Evolutionary conservation across 176 grass and related monocot genomes (phyloP).

Genomic region (Canna indica): DNA sequence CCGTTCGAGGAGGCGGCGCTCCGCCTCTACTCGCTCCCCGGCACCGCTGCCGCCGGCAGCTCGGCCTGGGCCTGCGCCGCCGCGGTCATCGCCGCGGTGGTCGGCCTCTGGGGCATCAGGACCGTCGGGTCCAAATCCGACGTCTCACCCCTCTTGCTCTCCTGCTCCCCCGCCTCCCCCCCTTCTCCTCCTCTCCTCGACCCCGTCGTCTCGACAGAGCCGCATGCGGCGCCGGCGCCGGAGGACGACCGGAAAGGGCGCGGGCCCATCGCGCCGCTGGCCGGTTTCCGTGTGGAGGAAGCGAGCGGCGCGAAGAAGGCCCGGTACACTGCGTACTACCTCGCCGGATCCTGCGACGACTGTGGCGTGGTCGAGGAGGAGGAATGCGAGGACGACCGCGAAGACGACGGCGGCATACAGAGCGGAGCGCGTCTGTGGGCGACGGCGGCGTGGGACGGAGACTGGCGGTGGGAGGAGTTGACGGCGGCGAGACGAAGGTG

Average conservation of each 20-base stretch:
- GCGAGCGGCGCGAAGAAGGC: slow-evolving; percentile 35
- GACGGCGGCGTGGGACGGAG: not conserved
- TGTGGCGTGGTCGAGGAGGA: slow-evolving; percentile 11
- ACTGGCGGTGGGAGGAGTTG: slow-evolving; percentile 25
- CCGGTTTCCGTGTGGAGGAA: slow-evolving; percentile 1
- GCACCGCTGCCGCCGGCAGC: slow-evolving; percentile 16
- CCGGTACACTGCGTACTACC: slow-evolving; percentile 50
- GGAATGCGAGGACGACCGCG: slow-evolving; percentile 13
- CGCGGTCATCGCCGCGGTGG: slow-evolving; percentile 42
- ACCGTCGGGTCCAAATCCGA: slow-evolving; percentile 7
- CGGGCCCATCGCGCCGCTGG: not conserved
- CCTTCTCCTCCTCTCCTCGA: not conserved
- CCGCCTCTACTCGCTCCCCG: slow-evolving; percentile 40
- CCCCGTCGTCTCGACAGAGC: not conserved
- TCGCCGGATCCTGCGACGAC: slow-evolving; percentile 19
- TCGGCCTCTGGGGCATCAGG: slow-evolving; percentile 60
- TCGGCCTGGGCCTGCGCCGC: slow-evolving; percentile 47
- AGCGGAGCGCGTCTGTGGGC: not conserved
- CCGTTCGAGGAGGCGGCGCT: slow-evolving; percentile 47
- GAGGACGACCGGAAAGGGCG: not conserved
- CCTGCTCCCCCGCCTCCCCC: not conserved
- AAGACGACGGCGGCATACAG: not conserved
- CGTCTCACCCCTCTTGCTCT: not conserved
- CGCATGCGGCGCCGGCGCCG: not conserved
- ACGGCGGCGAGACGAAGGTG: slow-evolving; percentile 4